Base-by-base conservation (phyloP, 306 rosid genomes). In the Cajanus cajan region DNA sequence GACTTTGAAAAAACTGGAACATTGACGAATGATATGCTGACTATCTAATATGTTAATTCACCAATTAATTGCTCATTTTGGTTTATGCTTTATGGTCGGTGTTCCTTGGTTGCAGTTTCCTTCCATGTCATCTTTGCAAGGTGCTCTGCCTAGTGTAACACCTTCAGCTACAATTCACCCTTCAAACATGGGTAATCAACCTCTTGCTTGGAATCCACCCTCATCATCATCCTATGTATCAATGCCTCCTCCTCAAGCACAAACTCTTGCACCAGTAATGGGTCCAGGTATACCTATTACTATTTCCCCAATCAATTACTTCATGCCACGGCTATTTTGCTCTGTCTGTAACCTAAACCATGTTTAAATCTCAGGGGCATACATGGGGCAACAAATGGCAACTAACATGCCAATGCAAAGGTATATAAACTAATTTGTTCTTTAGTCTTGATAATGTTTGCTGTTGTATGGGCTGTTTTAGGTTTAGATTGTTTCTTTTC, bases 101-200 rank as follows among this genome's bases (percentile, higher is more conserved):
- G 61, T 82, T 78, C 64, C 78, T 48, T 40, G 59, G 68, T 36
- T 87, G 90, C 89, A 95, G 98, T 90, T 95, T 85, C 94, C 96
- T 85, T 88, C 94, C 68, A 78, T 82, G 88, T 81, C 81, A 72
- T 82, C 98, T 25, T 78, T 91, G 79, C 94, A 88, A 82, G 89
- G 91, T 80, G 87, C 89, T 52, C 80, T 89, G 69, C 91, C 95
- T 54, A 80, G 78, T 57, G 77, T 85, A 78, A 76, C 74, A 78
- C 82, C 94, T 80, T 78, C 88, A 25, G 89, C 90, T 47, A 41
- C 88, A 73, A 39, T 84, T 84, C 93, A 61, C 52, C 50, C 84
- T 44, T 79, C 94, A 63, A 85, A 89, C 90, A 80, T 84, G 45
- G 92, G 86, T 73, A 82, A 86, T 36, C 94, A 84, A 33, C 43